These are phyloP conservation scores for Claviceps fusiformis DNA, from an alignment of 2,329 filamentous ascomycete species.

Conservation along the genomic window DNA sequence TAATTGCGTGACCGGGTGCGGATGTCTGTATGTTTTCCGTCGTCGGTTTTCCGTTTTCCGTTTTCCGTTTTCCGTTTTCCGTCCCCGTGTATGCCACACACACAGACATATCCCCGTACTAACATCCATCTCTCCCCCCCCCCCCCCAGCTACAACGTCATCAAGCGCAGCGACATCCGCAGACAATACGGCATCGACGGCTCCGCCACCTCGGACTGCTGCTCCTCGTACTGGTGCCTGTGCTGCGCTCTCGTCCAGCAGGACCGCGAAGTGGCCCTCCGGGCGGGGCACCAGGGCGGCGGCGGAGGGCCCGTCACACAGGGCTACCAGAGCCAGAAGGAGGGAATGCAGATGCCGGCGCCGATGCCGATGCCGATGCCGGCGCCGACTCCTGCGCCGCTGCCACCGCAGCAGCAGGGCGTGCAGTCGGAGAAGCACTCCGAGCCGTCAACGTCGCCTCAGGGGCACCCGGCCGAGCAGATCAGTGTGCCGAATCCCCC, in stretches of 20 bases:
- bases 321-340: conserved; percentile 23
- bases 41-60: no score
- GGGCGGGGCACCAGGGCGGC: conserved; percentile 10
- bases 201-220: conserved; percentile 33
- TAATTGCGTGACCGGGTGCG: conserved; percentile 25
- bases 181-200: conserved; percentile 40
- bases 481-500: no score
- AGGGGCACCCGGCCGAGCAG: no score
- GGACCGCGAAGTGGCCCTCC: conserved; percentile 36
- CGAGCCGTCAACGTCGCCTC: no score
- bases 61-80: no score
- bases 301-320: conserved; percentile 17
- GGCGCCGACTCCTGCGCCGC: neutral
- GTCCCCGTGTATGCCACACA: no score
- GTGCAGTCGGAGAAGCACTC: no score
- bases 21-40: conserved; percentile 26
- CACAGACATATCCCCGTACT: no score
- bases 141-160: conserved; percentile 27
- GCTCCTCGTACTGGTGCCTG: conserved; percentile 37
- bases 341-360: conserved; percentile 27
- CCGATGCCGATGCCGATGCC: no score
- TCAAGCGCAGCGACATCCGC: conserved; percentile 40
- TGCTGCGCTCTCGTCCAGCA: conserved; percentile 46
- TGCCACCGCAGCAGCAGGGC: neutral
- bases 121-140: no score